A percentile compares a stretch with the other conserved stretches of the same genome.
Evolutionary conservation across 2,329 filamentous ascomycete genomes (phyloP).

Genomic region (Beauveria pseudobassiana): DNA sequence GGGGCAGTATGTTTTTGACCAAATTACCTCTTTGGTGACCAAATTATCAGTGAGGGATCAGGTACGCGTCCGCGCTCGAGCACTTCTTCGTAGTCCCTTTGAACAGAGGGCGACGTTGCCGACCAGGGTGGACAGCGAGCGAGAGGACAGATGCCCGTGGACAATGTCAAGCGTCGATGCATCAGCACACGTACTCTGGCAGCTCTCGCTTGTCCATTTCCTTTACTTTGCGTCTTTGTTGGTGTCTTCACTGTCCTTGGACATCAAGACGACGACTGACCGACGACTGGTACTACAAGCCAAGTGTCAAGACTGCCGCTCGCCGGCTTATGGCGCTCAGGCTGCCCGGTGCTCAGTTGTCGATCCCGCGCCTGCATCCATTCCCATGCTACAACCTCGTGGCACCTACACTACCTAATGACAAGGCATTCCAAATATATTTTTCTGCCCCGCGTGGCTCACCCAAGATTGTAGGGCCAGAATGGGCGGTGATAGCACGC

Average conservation of each 20-base stretch:
- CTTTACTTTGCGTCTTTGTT: neutral
- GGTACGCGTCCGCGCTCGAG: no score
- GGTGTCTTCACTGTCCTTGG: neutral
- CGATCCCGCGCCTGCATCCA: neutral
- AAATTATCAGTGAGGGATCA: neutral
- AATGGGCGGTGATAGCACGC: no score
- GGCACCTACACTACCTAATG: neutral
- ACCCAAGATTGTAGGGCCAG: neutral
- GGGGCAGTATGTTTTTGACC: neutral
- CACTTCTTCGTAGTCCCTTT: no score
- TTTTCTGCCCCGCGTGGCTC: neutral
- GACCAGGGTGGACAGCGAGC: no score
- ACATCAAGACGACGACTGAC: neutral
- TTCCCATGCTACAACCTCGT: neutral
- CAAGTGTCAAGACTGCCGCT: neutral
- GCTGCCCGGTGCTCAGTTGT: neutral
- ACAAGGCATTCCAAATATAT: conserved; percentile 3
- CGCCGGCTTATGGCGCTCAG: neutral
- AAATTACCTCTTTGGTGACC: neutral
- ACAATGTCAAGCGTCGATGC: neutral
- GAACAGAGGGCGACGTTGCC: no score
- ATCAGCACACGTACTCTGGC: neutral
- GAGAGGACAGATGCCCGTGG: no score
- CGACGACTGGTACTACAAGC: neutral
- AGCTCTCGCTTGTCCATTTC: neutral